Conservation (phyloP, 192 early-diverging fungal genomes). For the Geranomyces variabilis region DNA sequence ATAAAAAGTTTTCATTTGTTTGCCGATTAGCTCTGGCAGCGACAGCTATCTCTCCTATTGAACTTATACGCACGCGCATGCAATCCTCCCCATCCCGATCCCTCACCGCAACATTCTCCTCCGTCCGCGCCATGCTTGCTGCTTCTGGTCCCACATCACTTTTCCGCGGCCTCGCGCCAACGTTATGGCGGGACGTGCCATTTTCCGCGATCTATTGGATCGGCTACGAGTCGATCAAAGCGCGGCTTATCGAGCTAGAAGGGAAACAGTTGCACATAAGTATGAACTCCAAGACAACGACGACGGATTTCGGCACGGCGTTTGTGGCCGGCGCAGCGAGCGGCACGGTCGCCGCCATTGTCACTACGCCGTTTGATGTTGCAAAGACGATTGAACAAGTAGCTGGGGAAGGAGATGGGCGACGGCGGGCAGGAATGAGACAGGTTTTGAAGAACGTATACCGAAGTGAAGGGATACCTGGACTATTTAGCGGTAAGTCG, state of each 20-base stretch:
- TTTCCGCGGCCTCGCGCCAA: slow-evolving; percentile 87
- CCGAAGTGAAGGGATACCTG: slow-evolving; percentile 32
- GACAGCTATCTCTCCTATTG: slow-evolving; percentile 82
- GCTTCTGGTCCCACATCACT: slow-evolving; percentile 63
- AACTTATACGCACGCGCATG: slow-evolving; percentile 90
- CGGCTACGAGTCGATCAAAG: slow-evolving; percentile 80
- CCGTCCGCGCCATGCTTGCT: slow-evolving; percentile 65
- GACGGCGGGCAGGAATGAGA: slow-evolving; percentile 19
- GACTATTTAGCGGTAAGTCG: slow-evolving; percentile 36
- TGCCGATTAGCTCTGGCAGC: slow-evolving; percentile 65
- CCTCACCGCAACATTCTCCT: slow-evolving; percentile 58
- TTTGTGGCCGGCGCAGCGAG: slow-evolving; percentile 86
- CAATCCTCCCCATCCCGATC: slow-evolving; percentile 73
- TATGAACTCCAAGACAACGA: not conserved
- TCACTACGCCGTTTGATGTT: slow-evolving; percentile 96
- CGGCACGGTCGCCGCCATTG: slow-evolving; percentile 79
- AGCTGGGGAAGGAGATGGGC: not conserved
- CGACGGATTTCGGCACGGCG: slow-evolving; percentile 62
- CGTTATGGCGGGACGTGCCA: slow-evolving; percentile 93
- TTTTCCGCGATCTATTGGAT: slow-evolving; percentile 95
- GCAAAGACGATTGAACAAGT: slow-evolving; percentile 87
- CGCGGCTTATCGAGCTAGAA: not conserved
- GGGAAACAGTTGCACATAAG: not conserved
- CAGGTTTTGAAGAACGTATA: slow-evolving; percentile 36
- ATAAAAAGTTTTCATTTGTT: not conserved